Evolutionary conservation across 2,329 filamentous ascomycete genomes (phyloP), one percentile per base, ranked within the genome.

Genomic region (Elsinoe perseae): DNA sequence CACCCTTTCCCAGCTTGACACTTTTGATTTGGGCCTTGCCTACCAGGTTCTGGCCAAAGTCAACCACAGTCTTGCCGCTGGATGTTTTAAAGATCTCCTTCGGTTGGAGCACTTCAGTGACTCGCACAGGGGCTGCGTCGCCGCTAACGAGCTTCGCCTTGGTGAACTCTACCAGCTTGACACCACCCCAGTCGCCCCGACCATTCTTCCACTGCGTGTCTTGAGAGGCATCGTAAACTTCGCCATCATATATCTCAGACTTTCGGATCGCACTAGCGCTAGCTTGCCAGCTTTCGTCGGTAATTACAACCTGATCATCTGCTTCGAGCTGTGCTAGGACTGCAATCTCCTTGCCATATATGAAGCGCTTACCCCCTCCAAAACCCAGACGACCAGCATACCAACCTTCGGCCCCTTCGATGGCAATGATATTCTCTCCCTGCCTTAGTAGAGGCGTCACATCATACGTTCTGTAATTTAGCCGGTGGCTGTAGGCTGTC

Each of bases 41-140:
- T 0, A 81, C 79, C 0, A 82, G 66, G 60, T 83, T 82, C 61
- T 83, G 79, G 1, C 79, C 79, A 63, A 82, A 82, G 59, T 83
- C 79, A 28, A 82, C 58, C 1, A 81, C 66, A 0, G 68, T 74
- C 61, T 78, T 78, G 3, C 77, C 76, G 0, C 72, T 72, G 0
- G 69, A 66, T 0, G 72, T 69, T 2, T 38, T 62, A 25, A 69
- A 63, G 5, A 71, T 64, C 1, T 64, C 50, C 2, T 58, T 50
- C 0, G 69, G 65, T 20, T 61, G 63, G 30, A 69, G 38, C 27
- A 58, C 62, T 58, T 73, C 64, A 0, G 66, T 66, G 3, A 66
- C 63, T 12, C 74, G 68, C 0, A 80, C 72, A 0, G 77, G 77
- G 2, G 77, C 72, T 0, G 67, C 70, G 57, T 75, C 71, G 0